Evolutionary conservation across 106 monocot species (phyloP).

Genomic region (Cymbidium sinense): DNA sequence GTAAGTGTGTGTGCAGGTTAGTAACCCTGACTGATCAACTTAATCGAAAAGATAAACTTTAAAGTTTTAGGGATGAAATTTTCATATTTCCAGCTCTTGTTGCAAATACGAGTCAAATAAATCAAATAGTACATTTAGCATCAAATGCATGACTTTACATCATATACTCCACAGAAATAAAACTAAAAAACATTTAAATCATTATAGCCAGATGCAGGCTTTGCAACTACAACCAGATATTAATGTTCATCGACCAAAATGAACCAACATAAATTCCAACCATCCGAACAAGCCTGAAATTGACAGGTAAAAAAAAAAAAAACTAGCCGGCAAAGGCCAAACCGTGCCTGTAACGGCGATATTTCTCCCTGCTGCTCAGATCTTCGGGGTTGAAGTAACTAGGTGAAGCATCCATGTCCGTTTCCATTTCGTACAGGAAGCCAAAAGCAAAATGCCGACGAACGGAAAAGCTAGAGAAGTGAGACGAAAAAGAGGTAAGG

Average conservation of each 20-base stretch:
- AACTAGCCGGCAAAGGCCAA: neutral
- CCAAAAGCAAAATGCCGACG: too few relatives aligned
- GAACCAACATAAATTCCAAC: neutral
- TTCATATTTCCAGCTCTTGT: neutral
- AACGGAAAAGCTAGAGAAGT: too few relatives aligned
- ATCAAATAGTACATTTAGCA: neutral
- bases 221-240: neutral
- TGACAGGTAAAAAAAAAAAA: neutral
- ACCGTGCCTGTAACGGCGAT: conserved; percentile 50
- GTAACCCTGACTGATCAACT: neutral
- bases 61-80: neutral
- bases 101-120: neutral
- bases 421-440: conserved; percentile 11
- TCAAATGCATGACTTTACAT: neutral
- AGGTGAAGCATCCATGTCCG: conserved; percentile 20
- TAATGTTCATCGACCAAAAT: neutral
- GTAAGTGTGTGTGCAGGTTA: neutral
- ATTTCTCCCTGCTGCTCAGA: conserved; percentile 37
- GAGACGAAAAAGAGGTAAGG: too few relatives aligned
- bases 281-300: neutral
- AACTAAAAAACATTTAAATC: neutral
- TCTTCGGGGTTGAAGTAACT: conserved; percentile 49
- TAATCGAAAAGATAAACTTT: neutral
- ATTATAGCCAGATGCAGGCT: neutral
- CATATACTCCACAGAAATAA: neutral